phyloP scores from a whole-genome alignment of 768 basidiomycete species.

The Coprinopsis marcescibilis region DNA sequence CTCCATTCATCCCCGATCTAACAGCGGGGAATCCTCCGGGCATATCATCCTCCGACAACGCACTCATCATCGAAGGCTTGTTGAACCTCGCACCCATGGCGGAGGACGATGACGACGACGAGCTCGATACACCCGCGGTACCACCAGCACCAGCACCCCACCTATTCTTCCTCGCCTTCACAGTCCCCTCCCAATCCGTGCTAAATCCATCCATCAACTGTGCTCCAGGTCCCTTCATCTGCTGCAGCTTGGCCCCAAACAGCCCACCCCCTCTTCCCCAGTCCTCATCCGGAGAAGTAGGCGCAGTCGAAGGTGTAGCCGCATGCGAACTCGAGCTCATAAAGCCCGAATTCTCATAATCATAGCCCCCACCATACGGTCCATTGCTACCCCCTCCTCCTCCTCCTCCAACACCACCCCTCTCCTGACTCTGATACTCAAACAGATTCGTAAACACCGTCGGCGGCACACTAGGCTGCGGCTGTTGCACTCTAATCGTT shows the following conservation, averaged over 20 bases:
- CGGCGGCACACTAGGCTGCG: not conserved
- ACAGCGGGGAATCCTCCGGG: too few relatives aligned
- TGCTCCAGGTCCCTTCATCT: not conserved
- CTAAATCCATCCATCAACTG: not conserved
- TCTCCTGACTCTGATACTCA: not conserved
- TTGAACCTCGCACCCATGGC: too few relatives aligned
- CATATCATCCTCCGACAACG: too few relatives aligned
- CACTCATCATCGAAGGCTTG: too few relatives aligned
- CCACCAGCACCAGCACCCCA: not conserved
- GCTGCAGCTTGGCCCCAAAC: not conserved
- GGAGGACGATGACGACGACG: not conserved
- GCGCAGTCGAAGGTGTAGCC: not conserved
- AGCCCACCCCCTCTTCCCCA: not conserved
- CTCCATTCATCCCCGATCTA: too few relatives aligned
- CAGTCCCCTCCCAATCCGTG: slow-evolving; percentile 7
- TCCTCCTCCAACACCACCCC: not conserved
- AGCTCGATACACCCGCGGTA: not conserved
- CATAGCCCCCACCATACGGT: not conserved
- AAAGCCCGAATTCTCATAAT: too few relatives aligned
- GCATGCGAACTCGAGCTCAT: slow-evolving; percentile 1
- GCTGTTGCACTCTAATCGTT: not conserved
- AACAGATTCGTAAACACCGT: slow-evolving; percentile 1
- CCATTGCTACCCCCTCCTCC: too few relatives aligned
- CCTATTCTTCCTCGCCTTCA: not conserved
- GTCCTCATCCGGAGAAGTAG: not conserved